phyloP scores from a whole-genome alignment of 257 asterid species.

The Solanum chilense region DNA sequence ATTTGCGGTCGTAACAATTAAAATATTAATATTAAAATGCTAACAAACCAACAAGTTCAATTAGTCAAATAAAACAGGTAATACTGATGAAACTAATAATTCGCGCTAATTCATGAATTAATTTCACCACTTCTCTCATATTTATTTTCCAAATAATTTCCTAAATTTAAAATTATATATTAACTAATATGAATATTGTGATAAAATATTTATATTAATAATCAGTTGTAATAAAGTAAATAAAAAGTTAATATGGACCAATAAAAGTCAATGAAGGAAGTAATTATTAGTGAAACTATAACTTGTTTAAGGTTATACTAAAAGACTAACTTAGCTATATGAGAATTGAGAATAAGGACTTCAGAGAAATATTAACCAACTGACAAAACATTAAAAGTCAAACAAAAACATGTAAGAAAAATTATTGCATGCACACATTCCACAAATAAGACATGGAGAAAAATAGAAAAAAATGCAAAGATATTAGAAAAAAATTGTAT shows the following conservation, averaged over 20 bases:
- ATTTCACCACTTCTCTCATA: background rate
- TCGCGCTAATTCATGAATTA: background rate
- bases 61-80: background rate
- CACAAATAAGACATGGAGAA: background rate
- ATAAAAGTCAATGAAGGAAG: background rate
- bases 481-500: background rate
- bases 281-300: no score
- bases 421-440: background rate
- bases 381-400: background rate
- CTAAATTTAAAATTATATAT: no score
- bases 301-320: no score
- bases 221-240: no score
- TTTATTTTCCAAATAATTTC: background rate
- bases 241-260: background rate
- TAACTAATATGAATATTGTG: background rate
- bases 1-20: no score
- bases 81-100: no score
- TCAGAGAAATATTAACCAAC: background rate
- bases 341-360: background rate
- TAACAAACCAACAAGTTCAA: background rate
- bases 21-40: no score
- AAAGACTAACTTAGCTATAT: no score
- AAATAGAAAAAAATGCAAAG: background rate
- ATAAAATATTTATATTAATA: no score
- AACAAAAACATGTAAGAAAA: background rate